Evolutionary conservation across 352 stramenopile species (phyloP).

Genomic region (Plasmopara halstedii): DNA sequence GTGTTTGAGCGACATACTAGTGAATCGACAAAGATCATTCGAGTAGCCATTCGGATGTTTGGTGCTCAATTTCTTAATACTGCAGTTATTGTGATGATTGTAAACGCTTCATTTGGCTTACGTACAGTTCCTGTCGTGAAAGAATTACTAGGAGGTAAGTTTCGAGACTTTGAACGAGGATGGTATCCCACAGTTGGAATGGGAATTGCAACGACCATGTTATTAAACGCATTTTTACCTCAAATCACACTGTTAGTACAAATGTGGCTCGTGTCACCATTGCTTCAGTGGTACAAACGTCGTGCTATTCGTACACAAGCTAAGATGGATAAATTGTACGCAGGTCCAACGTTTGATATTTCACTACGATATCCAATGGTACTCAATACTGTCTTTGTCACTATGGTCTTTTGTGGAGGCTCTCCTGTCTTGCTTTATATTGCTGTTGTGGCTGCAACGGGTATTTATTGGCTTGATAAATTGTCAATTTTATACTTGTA

Average conservation of each 20-base stretch:
- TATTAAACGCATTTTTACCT: conserved; percentile 39
- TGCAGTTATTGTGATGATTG: conserved; percentile 42
- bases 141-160: conserved; percentile 36
- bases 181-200: conserved; percentile 55
- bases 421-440: conserved; percentile 42
- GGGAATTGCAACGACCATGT: conserved; percentile 46
- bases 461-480: conserved; percentile 48
- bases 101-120: conserved; percentile 40
- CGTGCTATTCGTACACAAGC: conserved; percentile 30
- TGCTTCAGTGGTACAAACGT: conserved; percentile 20
- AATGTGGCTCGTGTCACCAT: conserved; percentile 24
- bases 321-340: conserved; percentile 44
- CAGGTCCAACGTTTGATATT: conserved; percentile 39
- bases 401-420: conserved; percentile 47
- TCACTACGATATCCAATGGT: conserved; percentile 47
- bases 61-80: conserved; percentile 51
- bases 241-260: conserved; percentile 31
- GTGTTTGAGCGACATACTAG: conserved; percentile 45
- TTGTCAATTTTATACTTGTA: conserved; percentile 41
- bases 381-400: conserved; percentile 56
- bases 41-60: conserved; percentile 43
- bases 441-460: conserved; percentile 18
- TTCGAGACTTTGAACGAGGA: conserved; percentile 36
- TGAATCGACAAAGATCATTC: conserved; percentile 36
- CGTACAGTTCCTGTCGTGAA: conserved; percentile 19